Conservation (phyloP, 768 basidiomycete genomes). For the Suillus brevipes region DNA sequence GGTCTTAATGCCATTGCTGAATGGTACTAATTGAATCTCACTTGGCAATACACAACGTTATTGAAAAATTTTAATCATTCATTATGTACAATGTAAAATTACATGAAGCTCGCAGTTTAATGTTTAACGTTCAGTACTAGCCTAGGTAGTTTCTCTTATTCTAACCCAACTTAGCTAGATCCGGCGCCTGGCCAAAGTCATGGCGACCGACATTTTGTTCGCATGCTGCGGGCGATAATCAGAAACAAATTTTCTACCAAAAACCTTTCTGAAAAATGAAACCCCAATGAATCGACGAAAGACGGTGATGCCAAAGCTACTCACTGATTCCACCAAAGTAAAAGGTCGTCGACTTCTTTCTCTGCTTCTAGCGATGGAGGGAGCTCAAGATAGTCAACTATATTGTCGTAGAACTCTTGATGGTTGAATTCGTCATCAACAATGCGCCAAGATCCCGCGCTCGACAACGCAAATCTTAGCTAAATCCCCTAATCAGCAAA, state of each 20-base stretch:
- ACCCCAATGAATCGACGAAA: not conserved
- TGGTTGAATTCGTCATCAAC: not conserved
- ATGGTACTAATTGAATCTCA: not conserved
- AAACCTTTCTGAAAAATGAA: not conserved
- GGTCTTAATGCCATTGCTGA: not conserved
- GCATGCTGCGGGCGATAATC: not conserved
- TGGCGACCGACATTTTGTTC: not conserved
- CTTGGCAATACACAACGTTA: not conserved
- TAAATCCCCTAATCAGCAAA: not conserved
- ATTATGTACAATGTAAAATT: not conserved
- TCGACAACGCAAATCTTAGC: not conserved
- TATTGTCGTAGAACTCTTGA: not conserved
- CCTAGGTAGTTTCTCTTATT: too few species aligned
- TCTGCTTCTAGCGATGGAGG: not conserved
- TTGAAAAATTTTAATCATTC: not conserved
- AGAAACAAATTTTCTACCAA: not conserved
- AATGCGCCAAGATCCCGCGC: not conserved
- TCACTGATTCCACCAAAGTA: conserved; percentile 5
- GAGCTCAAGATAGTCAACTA: not conserved
- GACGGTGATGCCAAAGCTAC: not conserved
- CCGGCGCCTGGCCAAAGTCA: not conserved
- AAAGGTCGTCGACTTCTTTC: not conserved
- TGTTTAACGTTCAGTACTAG: not conserved
- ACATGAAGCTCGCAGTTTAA: not conserved
- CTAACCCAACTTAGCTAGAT: not conserved